phyloP scores from a whole-genome alignment of 129 eudicot species.

The Mikania micrantha region DNA sequence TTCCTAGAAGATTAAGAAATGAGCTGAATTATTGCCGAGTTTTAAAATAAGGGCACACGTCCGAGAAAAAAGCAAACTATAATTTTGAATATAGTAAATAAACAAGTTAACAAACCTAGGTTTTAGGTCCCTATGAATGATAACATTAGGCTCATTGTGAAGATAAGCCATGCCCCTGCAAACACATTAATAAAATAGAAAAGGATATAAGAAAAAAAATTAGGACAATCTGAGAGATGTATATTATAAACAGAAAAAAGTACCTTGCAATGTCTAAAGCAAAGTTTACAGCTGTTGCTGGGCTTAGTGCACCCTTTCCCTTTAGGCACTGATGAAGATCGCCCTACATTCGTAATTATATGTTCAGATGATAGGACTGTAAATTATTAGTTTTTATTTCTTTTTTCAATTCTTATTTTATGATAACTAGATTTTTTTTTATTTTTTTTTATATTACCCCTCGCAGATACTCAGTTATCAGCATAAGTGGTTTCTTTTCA shows the following conservation, averaged over 20 bases:
- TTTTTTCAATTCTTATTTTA: not conserved
- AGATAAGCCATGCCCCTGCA: constrained; percentile 97
- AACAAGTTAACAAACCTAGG: constrained; percentile 69
- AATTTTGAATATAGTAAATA: constrained; percentile 2
- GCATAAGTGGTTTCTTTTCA: constrained; percentile 87
- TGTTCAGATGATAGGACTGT: not conserved
- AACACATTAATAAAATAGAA: not conserved
- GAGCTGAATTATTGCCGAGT: not conserved
- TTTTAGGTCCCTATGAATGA: constrained; percentile 84
- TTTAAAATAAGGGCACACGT: not conserved
- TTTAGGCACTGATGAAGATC: constrained; percentile 92
- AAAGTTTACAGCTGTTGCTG: constrained; percentile 80
- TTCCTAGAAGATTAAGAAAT: constrained; percentile 48
- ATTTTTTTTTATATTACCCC: constrained; percentile 80
- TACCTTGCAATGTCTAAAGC: constrained; percentile 98
- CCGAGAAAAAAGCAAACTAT: not conserved
- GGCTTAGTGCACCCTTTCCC: constrained; percentile 82
- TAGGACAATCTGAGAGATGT: not conserved
- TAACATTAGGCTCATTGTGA: constrained; percentile 95
- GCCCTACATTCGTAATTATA: constrained; percentile 52
- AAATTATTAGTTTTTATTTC: not conserved
- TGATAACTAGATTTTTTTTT: too few relatives aligned
- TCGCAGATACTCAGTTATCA: constrained; percentile 87
- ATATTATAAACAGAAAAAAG: not conserved
- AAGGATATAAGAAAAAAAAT: not conserved